Conservation (phyloP, 2,329 filamentous ascomycete species). For the Venturia carpophila region DNA sequence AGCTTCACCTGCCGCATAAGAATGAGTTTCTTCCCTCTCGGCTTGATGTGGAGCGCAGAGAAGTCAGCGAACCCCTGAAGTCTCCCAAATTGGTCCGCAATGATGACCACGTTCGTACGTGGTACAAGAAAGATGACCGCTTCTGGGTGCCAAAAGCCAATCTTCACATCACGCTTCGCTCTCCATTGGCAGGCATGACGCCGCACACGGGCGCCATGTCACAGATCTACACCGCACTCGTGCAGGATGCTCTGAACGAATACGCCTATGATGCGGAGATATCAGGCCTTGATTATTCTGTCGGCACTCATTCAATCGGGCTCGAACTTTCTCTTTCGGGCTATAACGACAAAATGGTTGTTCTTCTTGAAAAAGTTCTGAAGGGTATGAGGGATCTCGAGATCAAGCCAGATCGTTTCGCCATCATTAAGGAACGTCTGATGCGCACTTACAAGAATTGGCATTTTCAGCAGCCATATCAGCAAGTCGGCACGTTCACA, state of each 20-base stretch:
- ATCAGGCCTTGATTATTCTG: slow-evolving; percentile 75
- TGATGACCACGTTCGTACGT: slow-evolving; percentile 70
- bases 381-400: slow-evolving; percentile 76
- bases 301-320: slow-evolving; percentile 65
- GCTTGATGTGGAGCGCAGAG: slow-evolving; percentile 78
- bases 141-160: slow-evolving; percentile 98
- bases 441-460: slow-evolving; percentile 56
- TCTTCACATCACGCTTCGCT: slow-evolving; percentile 71
- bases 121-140: slow-evolving; percentile 98
- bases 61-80: slow-evolving; percentile 65
- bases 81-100: slow-evolving; percentile 78
- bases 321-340: slow-evolving; percentile 73
- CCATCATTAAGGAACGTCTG: slow-evolving; percentile 81
- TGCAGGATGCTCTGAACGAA: slow-evolving; percentile 81
- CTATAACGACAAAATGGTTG: slow-evolving; percentile 93
- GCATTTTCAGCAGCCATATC: slow-evolving; percentile 80
- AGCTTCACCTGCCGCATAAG: slow-evolving; percentile 78
- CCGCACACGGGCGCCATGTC: slow-evolving; percentile 72
- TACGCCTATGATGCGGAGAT: slow-evolving; percentile 96
- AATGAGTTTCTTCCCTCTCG: slow-evolving; percentile 95
- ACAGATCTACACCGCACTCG: slow-evolving; percentile 73
- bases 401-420: slow-evolving; percentile 78
- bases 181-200: slow-evolving; percentile 69
- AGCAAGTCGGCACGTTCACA: slow-evolving; percentile 77
- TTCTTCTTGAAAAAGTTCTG: slow-evolving; percentile 83